Conservation (phyloP, 2,329 filamentous ascomycete genomes). For the Aplosporella prunicola region DNA sequence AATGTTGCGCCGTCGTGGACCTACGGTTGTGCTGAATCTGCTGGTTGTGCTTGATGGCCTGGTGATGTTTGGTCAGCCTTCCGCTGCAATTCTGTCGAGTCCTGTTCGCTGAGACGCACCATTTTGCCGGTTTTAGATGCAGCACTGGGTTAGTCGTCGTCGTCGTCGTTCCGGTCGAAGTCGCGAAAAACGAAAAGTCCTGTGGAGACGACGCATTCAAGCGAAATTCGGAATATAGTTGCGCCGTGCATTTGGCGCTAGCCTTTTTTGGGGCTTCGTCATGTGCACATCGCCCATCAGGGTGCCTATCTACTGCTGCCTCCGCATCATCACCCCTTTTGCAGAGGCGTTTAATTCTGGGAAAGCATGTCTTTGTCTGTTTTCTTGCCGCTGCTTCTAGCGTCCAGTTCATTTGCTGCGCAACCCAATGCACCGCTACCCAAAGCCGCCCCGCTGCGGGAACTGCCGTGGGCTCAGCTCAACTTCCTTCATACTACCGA, state of each 20-base stretch:
- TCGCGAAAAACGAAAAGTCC: constrained; percentile 7
- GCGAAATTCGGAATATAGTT: constrained; percentile 6
- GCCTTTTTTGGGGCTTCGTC: too few species aligned
- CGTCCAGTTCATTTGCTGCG: constrained; percentile 32
- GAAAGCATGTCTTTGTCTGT: too few species aligned
- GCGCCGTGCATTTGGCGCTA: constrained; percentile 1
- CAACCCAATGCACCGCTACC: constrained; percentile 77
- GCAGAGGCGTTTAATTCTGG: background rate
- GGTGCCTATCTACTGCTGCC: constrained; percentile 1
- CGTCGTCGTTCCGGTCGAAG: constrained; percentile 9
- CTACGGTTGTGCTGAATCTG: constrained; percentile 83
- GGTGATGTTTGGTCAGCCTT: constrained; percentile 1
- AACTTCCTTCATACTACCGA: constrained; percentile 93
- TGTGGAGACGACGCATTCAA: constrained; percentile 7
- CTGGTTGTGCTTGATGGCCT: constrained; percentile 99
- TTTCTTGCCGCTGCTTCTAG: constrained; percentile 1
- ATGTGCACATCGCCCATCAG: constrained; percentile 2
- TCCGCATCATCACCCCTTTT: constrained; percentile 4
- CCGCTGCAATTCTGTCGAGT: background rate
- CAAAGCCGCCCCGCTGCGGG: constrained; percentile 69
- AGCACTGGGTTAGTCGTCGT: constrained; percentile 9
- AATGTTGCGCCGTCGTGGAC: background rate
- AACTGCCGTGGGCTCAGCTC: constrained; percentile 83
- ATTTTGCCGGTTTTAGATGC: constrained; percentile 10
- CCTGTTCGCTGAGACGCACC: background rate